Base-by-base conservation (phyloP, 108 stramenopile species). In the Cyclotella cryptica region DNA sequence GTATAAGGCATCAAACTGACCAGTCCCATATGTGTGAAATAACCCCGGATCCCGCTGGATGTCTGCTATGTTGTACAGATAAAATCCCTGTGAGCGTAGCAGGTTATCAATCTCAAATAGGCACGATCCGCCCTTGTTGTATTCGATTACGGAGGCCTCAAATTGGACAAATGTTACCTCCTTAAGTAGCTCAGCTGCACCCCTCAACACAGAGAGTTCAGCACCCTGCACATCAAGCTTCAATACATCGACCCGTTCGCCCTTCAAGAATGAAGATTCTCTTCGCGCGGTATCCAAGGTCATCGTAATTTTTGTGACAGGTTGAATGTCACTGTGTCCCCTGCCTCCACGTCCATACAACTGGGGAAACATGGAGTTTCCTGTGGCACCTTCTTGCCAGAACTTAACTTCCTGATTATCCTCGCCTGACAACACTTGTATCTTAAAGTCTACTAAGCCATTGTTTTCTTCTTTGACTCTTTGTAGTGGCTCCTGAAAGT, bases 41-140 rank as follows among this genome's bases (percentile, higher is more conserved):
- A 53, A 6, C 18, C 52, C 52, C n/a, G n/a, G n/a, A 53, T 53
- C 52, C 19, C 52, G 15, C 52, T 19, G 15, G 19, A 53, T 10
- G 19, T 53, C 52, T 19, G n/a, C 52, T 19, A 53, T 19, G 18
- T 53, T 19, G 18, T 53, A 53, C 52, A 53, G 18, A 53, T 53
- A 53, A 53, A 53, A 53, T 53, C 52, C 52, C 6, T 53, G 15
- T 19, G 15, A 6, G 18, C 52, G 52, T 6, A 53, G n/a, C 6
- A 53, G 19, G 7, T 10, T 19, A 53, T 53, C 52, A 6, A 53
- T 19, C 6, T 53, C 52, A 53, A 18, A 53, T 14, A 18, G n/a
- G n/a, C 52, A 53, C 10, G 52, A 53, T n/a, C 52, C 52, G 19
- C 52, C 52, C n/a, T 53, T 53, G n/a, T 53, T 53, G 18, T 53